phyloP scores from a whole-genome alignment of 441 rosid genomes.

The Lepidium campestre region DNA sequence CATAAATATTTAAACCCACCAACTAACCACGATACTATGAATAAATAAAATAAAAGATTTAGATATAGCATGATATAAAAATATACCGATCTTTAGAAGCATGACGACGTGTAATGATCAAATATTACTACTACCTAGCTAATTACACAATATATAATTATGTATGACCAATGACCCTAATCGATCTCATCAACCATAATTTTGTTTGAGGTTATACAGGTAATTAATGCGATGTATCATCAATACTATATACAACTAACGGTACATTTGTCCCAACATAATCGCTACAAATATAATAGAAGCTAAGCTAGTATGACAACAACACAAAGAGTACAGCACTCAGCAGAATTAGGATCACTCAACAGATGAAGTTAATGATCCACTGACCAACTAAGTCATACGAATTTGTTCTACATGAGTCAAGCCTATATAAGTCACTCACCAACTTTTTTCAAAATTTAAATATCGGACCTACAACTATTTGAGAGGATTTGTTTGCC shows the following conservation, averaged over 20 bases:
- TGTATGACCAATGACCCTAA: background rate
- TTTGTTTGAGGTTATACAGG: background rate
- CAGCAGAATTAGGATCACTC: too few species aligned
- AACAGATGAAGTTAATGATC: too few species aligned
- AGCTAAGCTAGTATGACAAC: background rate
- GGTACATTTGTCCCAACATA: background rate
- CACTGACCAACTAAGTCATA: too few species aligned
- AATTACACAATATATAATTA: background rate
- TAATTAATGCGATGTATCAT: too few species aligned
- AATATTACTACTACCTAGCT: background rate
- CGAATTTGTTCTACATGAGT: background rate
- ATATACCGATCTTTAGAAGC: background rate
- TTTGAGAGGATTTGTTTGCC: conserved; percentile 16
- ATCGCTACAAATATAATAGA: background rate
- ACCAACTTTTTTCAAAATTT: background rate
- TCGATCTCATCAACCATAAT: background rate
- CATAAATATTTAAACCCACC: background rate
- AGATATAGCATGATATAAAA: too few species aligned
- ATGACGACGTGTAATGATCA: background rate
- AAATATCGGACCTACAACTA: background rate
- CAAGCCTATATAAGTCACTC: background rate
- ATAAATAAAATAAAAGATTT: too few species aligned
- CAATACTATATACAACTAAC: background rate
- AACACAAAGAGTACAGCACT: too few species aligned
- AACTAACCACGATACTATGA: background rate